Conservation (phyloP, 495 filamentous ascomycete genomes). For the Entonaema liquescens region DNA sequence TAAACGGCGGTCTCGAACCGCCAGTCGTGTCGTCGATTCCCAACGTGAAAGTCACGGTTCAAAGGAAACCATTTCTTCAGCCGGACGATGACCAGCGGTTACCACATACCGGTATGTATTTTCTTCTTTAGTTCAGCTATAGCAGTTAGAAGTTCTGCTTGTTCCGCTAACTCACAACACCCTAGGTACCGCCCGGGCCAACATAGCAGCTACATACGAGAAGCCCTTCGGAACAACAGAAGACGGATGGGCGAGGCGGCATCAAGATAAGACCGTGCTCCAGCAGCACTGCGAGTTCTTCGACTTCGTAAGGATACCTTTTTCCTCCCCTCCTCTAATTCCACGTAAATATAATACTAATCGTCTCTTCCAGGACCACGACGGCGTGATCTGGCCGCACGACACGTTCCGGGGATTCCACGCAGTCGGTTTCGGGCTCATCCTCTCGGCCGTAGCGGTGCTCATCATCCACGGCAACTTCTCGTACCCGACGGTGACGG, state of each 20-base stretch:
- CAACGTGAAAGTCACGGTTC: slow-evolving; percentile 32
- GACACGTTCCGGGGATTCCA: slow-evolving; percentile 65
- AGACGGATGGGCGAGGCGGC: slow-evolving; percentile 22
- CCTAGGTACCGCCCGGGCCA: slow-evolving; percentile 48
- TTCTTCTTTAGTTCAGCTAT: too few species aligned
- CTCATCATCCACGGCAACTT: slow-evolving; percentile 60
- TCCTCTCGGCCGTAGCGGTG: slow-evolving; percentile 54
- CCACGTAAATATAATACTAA: slow-evolving; percentile 34
- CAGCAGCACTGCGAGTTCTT: slow-evolving; percentile 66
- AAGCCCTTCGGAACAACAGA: slow-evolving; percentile 47
- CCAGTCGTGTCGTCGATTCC: slow-evolving; percentile 29
- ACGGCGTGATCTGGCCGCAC: slow-evolving; percentile 61
- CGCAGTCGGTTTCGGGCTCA: slow-evolving; percentile 58
- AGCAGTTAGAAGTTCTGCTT: too few species aligned
- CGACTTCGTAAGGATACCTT: slow-evolving; percentile 11
- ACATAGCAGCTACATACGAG: slow-evolving; percentile 45
- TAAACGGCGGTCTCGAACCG: slow-evolving; percentile 3
- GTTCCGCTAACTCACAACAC: background rate
- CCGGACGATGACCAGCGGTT: slow-evolving; percentile 36
- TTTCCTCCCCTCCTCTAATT: background rate
- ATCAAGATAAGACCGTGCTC: slow-evolving; percentile 49
- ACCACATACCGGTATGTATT: slow-evolving; percentile 26
- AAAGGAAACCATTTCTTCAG: slow-evolving; percentile 43
- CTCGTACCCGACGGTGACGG: slow-evolving; percentile 59
- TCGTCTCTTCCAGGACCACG: slow-evolving; percentile 45